Evolutionary conservation across 2,329 filamentous ascomycete species (phyloP).

Genomic region (Colletotrichum truncatum): DNA sequence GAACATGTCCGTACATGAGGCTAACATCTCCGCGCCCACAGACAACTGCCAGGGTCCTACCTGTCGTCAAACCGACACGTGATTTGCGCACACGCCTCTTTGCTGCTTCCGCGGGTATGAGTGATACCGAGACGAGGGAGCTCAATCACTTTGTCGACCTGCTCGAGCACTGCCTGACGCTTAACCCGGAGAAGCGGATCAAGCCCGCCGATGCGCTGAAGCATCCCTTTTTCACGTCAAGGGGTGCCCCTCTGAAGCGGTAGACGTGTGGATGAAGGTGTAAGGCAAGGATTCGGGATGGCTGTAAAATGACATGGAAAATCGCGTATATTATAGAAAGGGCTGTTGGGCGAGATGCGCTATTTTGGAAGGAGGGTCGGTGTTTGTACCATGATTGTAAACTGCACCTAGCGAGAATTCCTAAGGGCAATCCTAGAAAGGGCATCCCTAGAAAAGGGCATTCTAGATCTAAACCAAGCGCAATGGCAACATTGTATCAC

Average conservation of each 20-base stretch:
- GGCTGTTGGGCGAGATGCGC: neutral
- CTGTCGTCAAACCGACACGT: constrained; percentile 78
- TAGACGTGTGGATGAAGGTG: constrained; percentile 20
- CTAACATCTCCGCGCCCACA: constrained; percentile 43
- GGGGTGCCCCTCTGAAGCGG: constrained; percentile 38
- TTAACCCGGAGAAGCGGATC: constrained; percentile 93
- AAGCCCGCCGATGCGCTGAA: constrained; percentile 86
- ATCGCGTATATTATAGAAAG: neutral
- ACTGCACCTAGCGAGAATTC: no score
- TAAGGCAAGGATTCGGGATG: neutral
- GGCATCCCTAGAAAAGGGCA: no score
- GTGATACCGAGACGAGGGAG: constrained; percentile 78
- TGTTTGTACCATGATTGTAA: no score
- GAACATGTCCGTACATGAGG: no score
- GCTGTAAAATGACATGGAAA: no score
- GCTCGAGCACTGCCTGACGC: constrained; percentile 84
- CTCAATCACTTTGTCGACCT: constrained; percentile 87
- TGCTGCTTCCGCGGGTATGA: constrained; percentile 78
- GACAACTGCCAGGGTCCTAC: constrained; percentile 74
- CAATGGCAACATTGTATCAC: no score
- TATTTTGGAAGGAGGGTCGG: neutral
- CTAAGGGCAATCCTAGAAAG: no score
- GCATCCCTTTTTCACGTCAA: constrained; percentile 82
- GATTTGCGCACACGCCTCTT: constrained; percentile 85
- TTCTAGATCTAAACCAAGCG: no score